Conservation (phyloP, 305 asterid genomes). For the Lippia alba region DNA sequence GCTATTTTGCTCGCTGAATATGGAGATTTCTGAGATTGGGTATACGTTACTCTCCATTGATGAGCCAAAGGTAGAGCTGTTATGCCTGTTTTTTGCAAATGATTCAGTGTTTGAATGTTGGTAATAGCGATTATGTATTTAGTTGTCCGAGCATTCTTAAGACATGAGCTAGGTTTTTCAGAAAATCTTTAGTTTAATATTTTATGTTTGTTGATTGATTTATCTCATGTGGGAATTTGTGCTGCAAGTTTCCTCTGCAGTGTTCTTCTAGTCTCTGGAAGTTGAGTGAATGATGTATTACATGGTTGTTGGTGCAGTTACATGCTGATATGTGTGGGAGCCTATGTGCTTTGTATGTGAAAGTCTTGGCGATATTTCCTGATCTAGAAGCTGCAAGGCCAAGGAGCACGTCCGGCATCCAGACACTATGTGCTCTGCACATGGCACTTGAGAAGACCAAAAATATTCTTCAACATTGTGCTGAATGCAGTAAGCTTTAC, state of each 20-base stretch:
- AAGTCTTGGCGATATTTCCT: conserved; percentile 89
- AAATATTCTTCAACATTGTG: conserved; percentile 91
- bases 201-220: no score
- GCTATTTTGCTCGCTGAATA: conserved; percentile 37
- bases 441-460: conserved; percentile 99
- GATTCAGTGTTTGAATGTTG: not conserved
- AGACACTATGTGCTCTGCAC: conserved; percentile 95
- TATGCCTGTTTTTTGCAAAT: no score
- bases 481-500: conserved; percentile 97
- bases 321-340: conserved; percentile 96
- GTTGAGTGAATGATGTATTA: conserved; percentile 27
- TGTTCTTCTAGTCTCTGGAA: conserved; percentile 5
- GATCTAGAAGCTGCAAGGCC: conserved; percentile 96
- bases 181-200: no score
- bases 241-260: not conserved
- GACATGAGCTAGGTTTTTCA: no score
- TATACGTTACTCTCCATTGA: conserved; percentile 76
- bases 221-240: conserved; percentile 11
- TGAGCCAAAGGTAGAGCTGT: conserved; percentile 83
- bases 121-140: not conserved
- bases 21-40: conserved; percentile 85
- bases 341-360: conserved; percentile 70
- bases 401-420: conserved; percentile 96
- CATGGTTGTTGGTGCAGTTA: conserved; percentile 62
- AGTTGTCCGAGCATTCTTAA: conserved; percentile 1